These are phyloP conservation scores for Fomitopsis pinicola DNA, from an alignment of 1,284 basidiomycete species.

Conservation along the genomic window DNA sequence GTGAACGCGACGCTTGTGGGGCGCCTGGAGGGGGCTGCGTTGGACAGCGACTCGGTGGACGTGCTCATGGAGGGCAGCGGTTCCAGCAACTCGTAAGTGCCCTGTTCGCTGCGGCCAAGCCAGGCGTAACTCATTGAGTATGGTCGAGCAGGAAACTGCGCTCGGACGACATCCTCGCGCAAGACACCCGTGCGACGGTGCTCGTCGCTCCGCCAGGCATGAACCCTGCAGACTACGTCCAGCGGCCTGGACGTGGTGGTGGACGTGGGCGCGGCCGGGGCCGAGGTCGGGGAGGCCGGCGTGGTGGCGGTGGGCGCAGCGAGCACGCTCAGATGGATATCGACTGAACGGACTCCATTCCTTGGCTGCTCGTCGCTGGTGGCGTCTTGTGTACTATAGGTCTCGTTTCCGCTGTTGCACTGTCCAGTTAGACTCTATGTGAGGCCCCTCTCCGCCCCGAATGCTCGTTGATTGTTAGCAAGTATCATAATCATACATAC, in stretches of 20 bases:
- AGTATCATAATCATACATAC: no score
- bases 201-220: constrained; percentile 68
- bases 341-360: constrained; percentile 19
- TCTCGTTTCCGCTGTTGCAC: no score
- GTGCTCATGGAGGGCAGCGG: constrained; percentile 47
- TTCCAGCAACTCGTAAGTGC: constrained; percentile 56
- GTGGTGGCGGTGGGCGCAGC: constrained; percentile 30
- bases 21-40: constrained; percentile 43
- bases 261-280: constrained; percentile 26
- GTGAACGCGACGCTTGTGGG: constrained; percentile 50
- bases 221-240: constrained; percentile 51
- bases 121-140: background rate
- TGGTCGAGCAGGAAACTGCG: constrained; percentile 69
- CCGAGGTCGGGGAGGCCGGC: constrained; percentile 20
- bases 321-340: constrained; percentile 35
- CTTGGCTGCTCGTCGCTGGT: no score
- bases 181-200: constrained; percentile 65
- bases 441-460: no score
- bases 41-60: constrained; percentile 66
- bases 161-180: constrained; percentile 70
- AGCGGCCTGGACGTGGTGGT: constrained; percentile 26
- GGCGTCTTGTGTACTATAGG: no score
- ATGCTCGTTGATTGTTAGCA: no score
- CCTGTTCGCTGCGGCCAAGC: background rate
- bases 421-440: no score